Evolutionary conservation across 768 basidiomycete species (phyloP).

Genomic region (Exidia glandulosa): DNA sequence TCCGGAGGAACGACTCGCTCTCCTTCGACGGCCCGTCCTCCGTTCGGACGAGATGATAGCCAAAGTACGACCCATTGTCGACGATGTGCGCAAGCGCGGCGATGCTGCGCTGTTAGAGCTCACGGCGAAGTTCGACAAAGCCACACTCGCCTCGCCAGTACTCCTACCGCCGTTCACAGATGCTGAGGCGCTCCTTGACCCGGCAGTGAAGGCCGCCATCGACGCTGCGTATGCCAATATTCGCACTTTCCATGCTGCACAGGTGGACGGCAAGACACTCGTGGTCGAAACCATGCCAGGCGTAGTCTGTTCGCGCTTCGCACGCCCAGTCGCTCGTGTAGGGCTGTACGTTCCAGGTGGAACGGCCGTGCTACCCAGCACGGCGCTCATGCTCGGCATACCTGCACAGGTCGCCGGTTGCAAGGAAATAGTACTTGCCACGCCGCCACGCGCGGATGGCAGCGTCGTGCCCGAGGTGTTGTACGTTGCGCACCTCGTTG

Average conservation of each 20-base stretch:
- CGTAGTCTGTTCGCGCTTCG: constrained; percentile 90
- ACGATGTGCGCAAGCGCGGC: constrained; percentile 71
- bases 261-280: constrained; percentile 58
- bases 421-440: constrained; percentile 83
- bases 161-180: constrained; percentile 69
- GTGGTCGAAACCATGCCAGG: constrained; percentile 96
- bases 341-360: constrained; percentile 97
- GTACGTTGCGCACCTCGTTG: constrained; percentile 88
- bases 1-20: constrained; percentile 43
- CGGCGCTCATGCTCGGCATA: constrained; percentile 95
- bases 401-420: constrained; percentile 97
- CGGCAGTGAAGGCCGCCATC: constrained; percentile 66
- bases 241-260: constrained; percentile 82
- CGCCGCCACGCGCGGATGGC: constrained; percentile 90
- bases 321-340: constrained; percentile 88
- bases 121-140: constrained; percentile 91
- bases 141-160: constrained; percentile 53
- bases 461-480: constrained; percentile 93
- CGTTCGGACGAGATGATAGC: constrained; percentile 79
- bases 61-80: constrained; percentile 90
- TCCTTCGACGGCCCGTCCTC: constrained; percentile 84
- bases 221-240: constrained; percentile 88
- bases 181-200: constrained; percentile 49
- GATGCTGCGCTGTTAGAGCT: constrained; percentile 80
- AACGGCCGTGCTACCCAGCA: constrained; percentile 90